These are phyloP conservation scores for Trichoderma hamatum DNA, from an alignment of 2,329 filamentous ascomycete genomes.

Conservation along the genomic window DNA sequence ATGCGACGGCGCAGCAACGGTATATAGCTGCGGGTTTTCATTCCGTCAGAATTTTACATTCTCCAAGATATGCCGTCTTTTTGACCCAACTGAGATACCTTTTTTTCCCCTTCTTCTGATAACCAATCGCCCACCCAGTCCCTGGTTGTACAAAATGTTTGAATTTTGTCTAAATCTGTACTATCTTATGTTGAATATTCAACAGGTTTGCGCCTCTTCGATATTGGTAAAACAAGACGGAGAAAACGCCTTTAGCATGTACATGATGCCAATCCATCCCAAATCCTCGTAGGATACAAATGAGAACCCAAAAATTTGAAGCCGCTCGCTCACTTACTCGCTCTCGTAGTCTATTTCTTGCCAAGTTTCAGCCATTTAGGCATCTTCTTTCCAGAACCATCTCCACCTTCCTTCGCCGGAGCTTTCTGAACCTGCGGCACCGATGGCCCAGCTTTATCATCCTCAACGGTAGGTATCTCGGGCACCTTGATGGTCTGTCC, in stretches of 20 bases:
- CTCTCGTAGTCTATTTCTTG: constrained; percentile 60
- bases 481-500: constrained; percentile 70
- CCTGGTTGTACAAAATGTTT: neutral
- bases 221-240: neutral
- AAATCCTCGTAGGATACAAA: neutral
- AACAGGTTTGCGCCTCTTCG: neutral
- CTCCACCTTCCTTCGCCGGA: constrained; percentile 44
- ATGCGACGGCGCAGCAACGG: constrained; percentile 14
- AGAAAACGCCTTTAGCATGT: neutral
- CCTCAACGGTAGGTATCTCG: constrained; percentile 51
- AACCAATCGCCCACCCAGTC: neutral
- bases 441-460: constrained; percentile 39
- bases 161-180: neutral
- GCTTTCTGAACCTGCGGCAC: constrained; percentile 36
- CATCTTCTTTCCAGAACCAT: constrained; percentile 49
- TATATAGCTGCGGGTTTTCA: constrained; percentile 35
- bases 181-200: neutral
- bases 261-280: neutral
- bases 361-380: constrained; percentile 76
- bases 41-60: constrained; percentile 41
- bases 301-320: neutral
- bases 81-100: constrained; percentile 15
- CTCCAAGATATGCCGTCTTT: constrained; percentile 10
- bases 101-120: neutral
- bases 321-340: neutral